Base-by-base conservation (phyloP, 352 stramenopile genomes). In the Pythium phragmiticola region DNA sequence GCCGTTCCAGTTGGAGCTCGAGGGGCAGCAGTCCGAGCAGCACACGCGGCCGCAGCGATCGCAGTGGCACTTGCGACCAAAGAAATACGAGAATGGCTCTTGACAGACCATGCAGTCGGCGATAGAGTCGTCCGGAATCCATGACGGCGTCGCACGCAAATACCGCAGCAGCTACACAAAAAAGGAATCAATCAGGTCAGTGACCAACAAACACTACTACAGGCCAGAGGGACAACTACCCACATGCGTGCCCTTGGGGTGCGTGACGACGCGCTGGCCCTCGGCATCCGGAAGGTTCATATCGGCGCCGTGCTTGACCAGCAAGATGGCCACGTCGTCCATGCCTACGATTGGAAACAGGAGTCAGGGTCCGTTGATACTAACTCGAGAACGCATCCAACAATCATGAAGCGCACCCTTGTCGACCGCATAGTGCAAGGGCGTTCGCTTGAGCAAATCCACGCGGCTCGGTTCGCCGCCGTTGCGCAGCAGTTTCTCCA, bases 381-480 rank as follows among this genome's bases (percentile, higher is more conserved):
- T 30, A 3, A 30, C 3, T 5, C 4, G 26, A 30, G 26, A 30
- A 30, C 2, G 2, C 26, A 30, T 51, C 16, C 4, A 37, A 17
- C 17, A 30, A 4, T 50, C 45, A 34, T 34, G 17, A n/a, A 47
- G 43, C 68, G 3, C 52, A 90, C 84, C 82, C 79, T 87, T 88
- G 43, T 90, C 84, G 52, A 88, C 81, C 37, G 79, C 87, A 53
- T 92, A 90, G 37, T 92, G 82, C 17, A 94, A 51, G 8, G 84
- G 76, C 11, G 82, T 90, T 41, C 84, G 84, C 75, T 89, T 91
- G n/a, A 88, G 45, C 45, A 90, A 78, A 45, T 90, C 83, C 17
- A 80, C 61, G 50, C 80, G 70, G 17, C 75, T 71, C 1, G 80
- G 75, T 33, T 89, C 78, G 7, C 72, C 80, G 5, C 73, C 76